Base-by-base conservation (phyloP, 495 filamentous ascomycete species). In the Pyrenula massariospora region DNA sequence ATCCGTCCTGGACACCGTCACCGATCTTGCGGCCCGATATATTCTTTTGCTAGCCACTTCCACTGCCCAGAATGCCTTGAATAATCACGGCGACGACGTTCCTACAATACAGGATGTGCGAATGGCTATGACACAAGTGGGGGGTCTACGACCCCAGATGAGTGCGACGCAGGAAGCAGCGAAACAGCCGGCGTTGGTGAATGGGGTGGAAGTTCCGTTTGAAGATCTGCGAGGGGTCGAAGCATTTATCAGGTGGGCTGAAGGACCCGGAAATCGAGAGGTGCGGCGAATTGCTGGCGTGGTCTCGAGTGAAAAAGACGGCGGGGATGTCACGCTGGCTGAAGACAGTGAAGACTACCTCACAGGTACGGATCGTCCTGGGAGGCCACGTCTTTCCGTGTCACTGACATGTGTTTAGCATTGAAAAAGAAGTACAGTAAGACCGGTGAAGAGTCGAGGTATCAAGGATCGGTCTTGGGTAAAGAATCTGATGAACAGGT, bases 351-450 rank as follows among this genome's bases (percentile, higher is more conserved):
- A 85, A 62, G 89, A 95, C 67, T 95, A 84, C 62, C 64, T 96
- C 21, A 85, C 79, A 20, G 73, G 81, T 86, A 64, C 61, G 70
- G 12, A 15, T 62, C 57, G 57, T 12, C 52, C 12, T 49, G 10
- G 19, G 10, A 8, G 19, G 50, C 22, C 19, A 10, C 3, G 24
- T 12, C 10, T 12, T 22, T 15, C 12, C 8, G 20, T 15, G 49
- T 23, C 31, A 52, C 54, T 60, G 55, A 56, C 61, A 24, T 11
- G 2, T 36, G 52, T 21, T 22, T 57, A 77, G 79, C 81, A 2
- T 72, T 95, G 56, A 93, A 91, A 68, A 87, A 88, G 64, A 92
- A 90, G 57, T 86, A 92, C 66, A 88, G 81, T 68, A 91, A 91
- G 63, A 87, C 82, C 2, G 84, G 84, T 25, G 88, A 93, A 59